phyloP scores from a whole-genome alignment of 129 eudicot genomes.

The Lactuca saligna region DNA sequence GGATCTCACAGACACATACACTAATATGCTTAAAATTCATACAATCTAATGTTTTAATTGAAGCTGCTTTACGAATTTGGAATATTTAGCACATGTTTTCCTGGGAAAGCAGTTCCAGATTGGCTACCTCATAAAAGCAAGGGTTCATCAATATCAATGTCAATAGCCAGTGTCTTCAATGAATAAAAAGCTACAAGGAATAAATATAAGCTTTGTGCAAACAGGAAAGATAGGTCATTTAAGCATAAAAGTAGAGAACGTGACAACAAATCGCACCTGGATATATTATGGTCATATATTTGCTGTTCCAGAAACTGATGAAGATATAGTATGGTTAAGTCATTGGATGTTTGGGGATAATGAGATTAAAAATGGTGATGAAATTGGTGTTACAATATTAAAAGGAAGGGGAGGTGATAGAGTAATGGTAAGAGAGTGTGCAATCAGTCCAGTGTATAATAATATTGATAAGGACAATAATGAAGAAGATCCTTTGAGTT shows the following conservation, averaged over 20 bases:
- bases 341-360: slow-evolving; percentile 22
- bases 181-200: slow-evolving; percentile 19
- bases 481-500: slow-evolving; percentile 15
- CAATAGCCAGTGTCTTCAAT: slow-evolving; percentile 4
- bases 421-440: slow-evolving; percentile 17
- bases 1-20: neutral
- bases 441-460: slow-evolving; percentile 11
- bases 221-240: neutral
- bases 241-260: neutral
- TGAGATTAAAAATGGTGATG: slow-evolving; percentile 22
- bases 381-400: neutral
- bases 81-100: slow-evolving; percentile 29
- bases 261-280: slow-evolving; percentile 2
- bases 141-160: neutral
- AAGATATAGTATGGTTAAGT: slow-evolving; percentile 18
- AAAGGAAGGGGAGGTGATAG: too few relatives aligned
- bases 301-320: neutral
- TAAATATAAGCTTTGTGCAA: slow-evolving; percentile 15
- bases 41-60: neutral
- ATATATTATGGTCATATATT: neutral
- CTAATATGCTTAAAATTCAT: neutral
- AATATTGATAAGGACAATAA: neutral
- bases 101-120: slow-evolving; percentile 21
- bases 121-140: slow-evolving; percentile 11
- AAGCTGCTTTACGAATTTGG: slow-evolving; percentile 21